Evolutionary conservation across 805 yeast genomes (phyloP), one percentile per base, ranked within the genome.

Genomic region (Candida stauntonica): DNA sequence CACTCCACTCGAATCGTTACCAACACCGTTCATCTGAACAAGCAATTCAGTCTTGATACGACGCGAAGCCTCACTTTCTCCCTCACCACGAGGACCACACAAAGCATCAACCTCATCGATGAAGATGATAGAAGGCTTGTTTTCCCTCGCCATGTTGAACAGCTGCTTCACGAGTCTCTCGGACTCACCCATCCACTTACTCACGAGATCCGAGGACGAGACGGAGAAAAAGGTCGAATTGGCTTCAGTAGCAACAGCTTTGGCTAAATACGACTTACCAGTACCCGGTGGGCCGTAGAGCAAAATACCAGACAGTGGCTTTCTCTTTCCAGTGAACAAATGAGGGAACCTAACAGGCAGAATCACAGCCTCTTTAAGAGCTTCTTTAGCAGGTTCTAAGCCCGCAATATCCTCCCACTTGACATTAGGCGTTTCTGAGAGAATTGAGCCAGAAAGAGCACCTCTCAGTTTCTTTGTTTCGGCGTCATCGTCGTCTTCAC

Each of bases 171-270:
- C 98, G 41, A 93, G 75, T 62, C 98, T 79, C 63, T 93, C 99
- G 18, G 94, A 81, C 62, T 93, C 99, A 53, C 99, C 99, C 97
- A 91, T 91, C 99, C 99, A 93, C 62, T 93, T 93, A 49, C 95
- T 83, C 3, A 93, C 98, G 53, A 93, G 73, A 62, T 93, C 99
- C 12, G 95, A 85, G 0, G 96, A 87, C n/a, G 95, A 83, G 1
- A 93, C 95, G 3, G 96, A 85, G 64, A 93, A 93, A 54, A 93
- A 93, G 0, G 99, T 93, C 0, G 97, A 86, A 60, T 91, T 88
- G 35, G 98, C 96, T 55, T 93, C 99, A 0, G 99, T 93, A 18
- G 99, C 99, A 7, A 93, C 98, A 0, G 99, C 99, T 60, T 93
- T 93, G 9, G 99, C 99, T 42, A 93, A 67, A 57, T 81, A 93